Evolutionary conservation across 2,329 filamentous ascomycete genomes (phyloP).

Genomic region (Lachnellula cervina): DNA sequence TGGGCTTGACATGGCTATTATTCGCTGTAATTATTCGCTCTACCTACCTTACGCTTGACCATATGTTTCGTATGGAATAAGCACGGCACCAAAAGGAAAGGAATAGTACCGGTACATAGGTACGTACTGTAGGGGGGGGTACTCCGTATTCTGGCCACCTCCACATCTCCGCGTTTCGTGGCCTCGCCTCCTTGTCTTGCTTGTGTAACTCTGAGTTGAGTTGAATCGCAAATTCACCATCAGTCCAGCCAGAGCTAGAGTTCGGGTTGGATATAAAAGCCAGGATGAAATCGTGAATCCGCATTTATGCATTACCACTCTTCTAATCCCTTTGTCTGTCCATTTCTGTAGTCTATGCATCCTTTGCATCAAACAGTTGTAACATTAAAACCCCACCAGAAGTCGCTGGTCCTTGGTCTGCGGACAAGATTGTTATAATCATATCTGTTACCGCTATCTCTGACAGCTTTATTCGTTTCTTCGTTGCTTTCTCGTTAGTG

Average conservation of each 20-base stretch:
- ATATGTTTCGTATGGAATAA: no score
- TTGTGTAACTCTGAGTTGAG: neutral
- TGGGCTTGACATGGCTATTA: slow-evolving; percentile 8
- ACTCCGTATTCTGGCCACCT: no score
- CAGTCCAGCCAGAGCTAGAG: neutral
- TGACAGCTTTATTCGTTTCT: no score
- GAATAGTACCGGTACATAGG: no score
- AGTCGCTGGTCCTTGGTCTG: neutral
- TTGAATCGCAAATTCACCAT: neutral
- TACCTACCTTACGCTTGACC: no score
- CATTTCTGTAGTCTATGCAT: neutral
- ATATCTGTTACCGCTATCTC: no score
- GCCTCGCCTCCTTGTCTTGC: neutral
- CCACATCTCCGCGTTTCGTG: neutral
- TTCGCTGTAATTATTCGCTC: no score
- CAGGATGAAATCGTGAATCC: neutral
- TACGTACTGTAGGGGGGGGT: no score
- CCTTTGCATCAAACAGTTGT: neutral
- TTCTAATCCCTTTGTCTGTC: neutral
- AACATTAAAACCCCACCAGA: neutral
- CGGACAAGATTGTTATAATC: neutral
- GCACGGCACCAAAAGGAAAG: no score
- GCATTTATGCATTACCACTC: neutral
- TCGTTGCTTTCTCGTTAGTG: no score
- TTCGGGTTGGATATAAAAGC: neutral